Evolutionary conservation across 257 asterid genomes (phyloP).

Genomic region (Ligustrum vulgare): DNA sequence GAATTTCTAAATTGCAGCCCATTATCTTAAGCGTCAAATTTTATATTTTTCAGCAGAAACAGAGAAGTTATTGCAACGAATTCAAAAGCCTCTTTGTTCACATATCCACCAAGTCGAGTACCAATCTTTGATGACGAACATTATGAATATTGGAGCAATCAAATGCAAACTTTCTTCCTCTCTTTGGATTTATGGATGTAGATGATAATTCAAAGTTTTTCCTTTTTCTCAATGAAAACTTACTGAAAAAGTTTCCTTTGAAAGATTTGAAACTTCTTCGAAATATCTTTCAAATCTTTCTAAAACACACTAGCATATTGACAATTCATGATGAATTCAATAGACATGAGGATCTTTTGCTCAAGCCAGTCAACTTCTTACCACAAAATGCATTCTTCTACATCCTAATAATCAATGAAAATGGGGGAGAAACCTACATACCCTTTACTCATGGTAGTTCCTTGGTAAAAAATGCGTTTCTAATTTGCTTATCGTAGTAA

Average conservation of each 20-base stretch:
- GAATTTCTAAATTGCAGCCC: too few species aligned
- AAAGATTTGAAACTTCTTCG: too few species aligned
- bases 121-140: too few species aligned
- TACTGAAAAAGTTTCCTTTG: not conserved
- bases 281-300: constrained; percentile 5
- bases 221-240: constrained; percentile 3
- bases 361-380: not conserved
- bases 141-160: too few species aligned
- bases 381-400: not conserved
- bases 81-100: too few species aligned
- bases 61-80: too few species aligned
- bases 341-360: not conserved
- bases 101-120: too few species aligned
- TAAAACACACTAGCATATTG: constrained; percentile 1
- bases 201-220: constrained; percentile 1
- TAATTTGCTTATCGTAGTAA: not conserved
- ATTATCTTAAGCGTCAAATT: too few species aligned
- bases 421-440: not conserved
- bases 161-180: too few species aligned
- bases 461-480: not conserved
- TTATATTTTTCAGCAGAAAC: too few species aligned
- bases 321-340: constrained; percentile 6
- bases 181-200: too few species aligned
- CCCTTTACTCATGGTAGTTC: not conserved
- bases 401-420: not conserved